Percentiles rank a stretch among this genome's conserved stretches.
Evolutionary conservation across 208 protist species (phyloP).

Genomic region (Leishmania lainsoni): DNA sequence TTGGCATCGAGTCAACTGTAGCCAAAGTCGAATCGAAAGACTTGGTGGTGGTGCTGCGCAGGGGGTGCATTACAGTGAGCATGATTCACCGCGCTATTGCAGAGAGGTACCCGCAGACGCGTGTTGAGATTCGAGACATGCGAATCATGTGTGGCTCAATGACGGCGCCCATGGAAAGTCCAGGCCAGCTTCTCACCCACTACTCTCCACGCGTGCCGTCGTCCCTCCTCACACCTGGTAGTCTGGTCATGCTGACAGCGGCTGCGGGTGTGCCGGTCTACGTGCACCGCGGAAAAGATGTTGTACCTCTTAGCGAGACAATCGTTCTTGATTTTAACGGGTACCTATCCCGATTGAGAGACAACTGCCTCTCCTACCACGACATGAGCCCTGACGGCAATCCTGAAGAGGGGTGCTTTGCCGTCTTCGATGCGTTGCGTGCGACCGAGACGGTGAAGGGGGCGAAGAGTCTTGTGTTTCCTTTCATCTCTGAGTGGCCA

Average conservation of each 20-base stretch:
- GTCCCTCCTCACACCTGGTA: constrained; percentile 70
- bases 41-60: constrained; percentile 76
- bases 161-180: constrained; percentile 80
- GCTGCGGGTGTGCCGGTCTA: constrained; percentile 14
- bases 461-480: constrained; percentile 76
- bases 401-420: constrained; percentile 67
- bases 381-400: constrained; percentile 64
- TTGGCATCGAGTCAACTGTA: constrained; percentile 95
- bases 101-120: constrained; percentile 41
- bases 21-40: constrained; percentile 70
- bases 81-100: constrained; percentile 64
- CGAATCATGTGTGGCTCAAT: constrained; percentile 39
- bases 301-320: constrained; percentile 37
- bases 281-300: constrained; percentile 35
- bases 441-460: constrained; percentile 76
- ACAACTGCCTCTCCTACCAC: constrained; percentile 59
- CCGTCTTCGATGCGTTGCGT: constrained; percentile 85
- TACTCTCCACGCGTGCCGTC: constrained; percentile 85
- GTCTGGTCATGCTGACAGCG: constrained; percentile 26
- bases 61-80: constrained; percentile 72
- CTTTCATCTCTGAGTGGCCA: constrained; percentile 85
- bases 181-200: constrained; percentile 92
- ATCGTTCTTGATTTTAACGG: constrained; percentile 82
- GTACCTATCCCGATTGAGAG: constrained; percentile 37
- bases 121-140: constrained; percentile 69